Conservation (phyloP, 2,329 filamentous ascomycete genomes). For the Phialocephala subalpina region DNA sequence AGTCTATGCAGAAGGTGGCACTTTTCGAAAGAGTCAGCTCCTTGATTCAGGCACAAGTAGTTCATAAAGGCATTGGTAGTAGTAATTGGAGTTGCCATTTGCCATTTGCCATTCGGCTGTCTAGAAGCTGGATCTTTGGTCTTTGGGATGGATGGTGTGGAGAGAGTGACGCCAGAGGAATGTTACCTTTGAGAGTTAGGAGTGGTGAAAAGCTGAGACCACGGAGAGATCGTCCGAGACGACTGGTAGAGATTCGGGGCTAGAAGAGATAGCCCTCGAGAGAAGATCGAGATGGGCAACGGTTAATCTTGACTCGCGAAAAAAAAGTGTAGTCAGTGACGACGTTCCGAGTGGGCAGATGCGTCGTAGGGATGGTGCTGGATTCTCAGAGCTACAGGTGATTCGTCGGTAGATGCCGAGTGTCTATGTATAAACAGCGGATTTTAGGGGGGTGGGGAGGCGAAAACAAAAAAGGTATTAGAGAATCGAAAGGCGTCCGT, state of each 20-base stretch:
- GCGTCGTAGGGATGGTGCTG: conserved; percentile 8
- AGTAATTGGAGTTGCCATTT: background rate
- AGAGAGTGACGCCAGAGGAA: conserved; percentile 18
- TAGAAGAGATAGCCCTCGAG: background rate
- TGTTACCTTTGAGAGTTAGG: conserved; percentile 19
- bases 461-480: conserved; percentile 22
- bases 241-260: conserved; percentile 2
- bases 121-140: background rate
- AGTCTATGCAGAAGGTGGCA: background rate
- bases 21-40: conserved; percentile 10
- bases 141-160: background rate
- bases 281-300: conserved; percentile 23
- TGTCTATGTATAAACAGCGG: conserved; percentile 9
- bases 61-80: background rate
- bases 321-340: background rate
- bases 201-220: conserved; percentile 9
- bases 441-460: conserved; percentile 15
- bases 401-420: conserved; percentile 11
- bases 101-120: conserved; percentile 15
- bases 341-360: conserved; percentile 9
- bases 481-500: conserved; percentile 37
- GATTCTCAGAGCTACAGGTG: conserved; percentile 10
- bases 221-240: conserved; percentile 16
- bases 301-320: conserved; percentile 13
- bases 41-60: conserved; percentile 8